These are phyloP conservation scores for Grosmannia serpens DNA, from an alignment of 2,329 filamentous ascomycete genomes.

Conservation along the genomic window DNA sequence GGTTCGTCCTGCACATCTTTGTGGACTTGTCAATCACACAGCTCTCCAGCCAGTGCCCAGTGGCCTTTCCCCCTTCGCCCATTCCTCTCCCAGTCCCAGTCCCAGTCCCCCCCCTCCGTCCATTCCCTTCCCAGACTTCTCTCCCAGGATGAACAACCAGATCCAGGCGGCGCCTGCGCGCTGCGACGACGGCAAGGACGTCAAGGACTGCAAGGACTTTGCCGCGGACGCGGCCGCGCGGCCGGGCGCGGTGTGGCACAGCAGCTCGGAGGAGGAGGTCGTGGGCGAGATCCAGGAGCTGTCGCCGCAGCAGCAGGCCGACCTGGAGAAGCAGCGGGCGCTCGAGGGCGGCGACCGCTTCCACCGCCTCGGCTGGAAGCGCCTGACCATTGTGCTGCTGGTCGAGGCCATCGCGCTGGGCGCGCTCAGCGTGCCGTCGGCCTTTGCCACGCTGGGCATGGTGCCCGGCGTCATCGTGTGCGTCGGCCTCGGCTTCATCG, in stretches of 20 bases:
- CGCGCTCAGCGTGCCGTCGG: conserved; percentile 36
- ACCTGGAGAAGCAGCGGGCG: conserved; percentile 4
- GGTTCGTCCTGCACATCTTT: no score
- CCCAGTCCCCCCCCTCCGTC: not conserved
- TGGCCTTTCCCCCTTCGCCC: no score
- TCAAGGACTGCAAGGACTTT: not conserved
- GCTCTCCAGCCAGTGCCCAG: no score
- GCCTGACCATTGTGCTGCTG: conserved; percentile 42
- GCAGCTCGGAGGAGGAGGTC: not conserved
- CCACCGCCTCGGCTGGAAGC: conserved; percentile 44
- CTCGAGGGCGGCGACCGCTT: conserved; percentile 34
- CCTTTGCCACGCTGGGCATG: conserved; percentile 44
- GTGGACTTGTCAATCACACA: no score
- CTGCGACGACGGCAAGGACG: not conserved
- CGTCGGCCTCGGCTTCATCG: conserved; percentile 21
- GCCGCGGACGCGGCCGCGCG: not conserved
- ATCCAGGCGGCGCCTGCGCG: not conserved
- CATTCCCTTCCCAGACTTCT: not conserved
- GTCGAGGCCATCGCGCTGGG: conserved; percentile 47
- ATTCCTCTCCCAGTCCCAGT: no score
- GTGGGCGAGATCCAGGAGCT: not conserved
- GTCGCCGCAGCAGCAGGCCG: not conserved
- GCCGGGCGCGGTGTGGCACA: not conserved
- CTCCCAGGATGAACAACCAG: not conserved
- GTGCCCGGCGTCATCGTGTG: conserved; percentile 19